Percentiles rank a stretch among this genome's conserved stretches.
phyloP scores from a whole-genome alignment of 257 asterid species.

The Nicotiana sylvestris region DNA sequence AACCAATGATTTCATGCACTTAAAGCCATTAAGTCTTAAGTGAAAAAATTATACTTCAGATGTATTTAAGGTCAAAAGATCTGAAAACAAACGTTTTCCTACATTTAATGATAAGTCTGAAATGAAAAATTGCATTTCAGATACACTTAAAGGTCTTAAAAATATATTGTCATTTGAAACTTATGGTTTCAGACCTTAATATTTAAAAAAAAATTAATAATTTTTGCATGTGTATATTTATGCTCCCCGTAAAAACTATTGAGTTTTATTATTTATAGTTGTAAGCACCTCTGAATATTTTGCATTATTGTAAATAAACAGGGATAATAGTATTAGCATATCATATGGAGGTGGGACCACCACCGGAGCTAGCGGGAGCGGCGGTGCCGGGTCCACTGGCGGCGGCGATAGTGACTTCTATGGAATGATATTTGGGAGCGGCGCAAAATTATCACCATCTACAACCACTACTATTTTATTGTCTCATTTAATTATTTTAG shows the following conservation, averaged over 20 bases:
- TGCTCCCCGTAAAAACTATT: not conserved
- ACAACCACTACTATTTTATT: slow-evolving; percentile 35
- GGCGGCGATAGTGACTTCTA: slow-evolving; percentile 34
- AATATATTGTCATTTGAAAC: not conserved
- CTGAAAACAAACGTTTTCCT: too few relatives aligned
- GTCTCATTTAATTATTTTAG: slow-evolving; percentile 42
- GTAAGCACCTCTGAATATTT: not conserved
- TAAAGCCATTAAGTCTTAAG: too few relatives aligned
- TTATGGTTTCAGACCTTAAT: too few relatives aligned
- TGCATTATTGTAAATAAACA: slow-evolving; percentile 17
- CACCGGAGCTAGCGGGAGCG: slow-evolving; percentile 25
- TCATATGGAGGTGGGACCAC: slow-evolving; percentile 58
- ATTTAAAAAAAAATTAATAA: too few relatives aligned
- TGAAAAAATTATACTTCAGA: too few relatives aligned
- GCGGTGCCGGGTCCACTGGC: slow-evolving; percentile 32
- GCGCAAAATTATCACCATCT: slow-evolving; percentile 30
- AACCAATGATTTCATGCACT: too few relatives aligned
- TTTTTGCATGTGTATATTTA: too few relatives aligned
- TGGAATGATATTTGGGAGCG: slow-evolving; percentile 70
- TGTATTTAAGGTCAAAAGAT: too few relatives aligned
- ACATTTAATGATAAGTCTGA: too few relatives aligned
- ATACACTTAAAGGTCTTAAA: too few relatives aligned
- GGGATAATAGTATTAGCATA: slow-evolving; percentile 56
- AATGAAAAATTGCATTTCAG: too few relatives aligned
- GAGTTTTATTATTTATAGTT: not conserved